Conservation (phyloP, 805 yeast species). For the Nakazawaea wyomingensis region DNA sequence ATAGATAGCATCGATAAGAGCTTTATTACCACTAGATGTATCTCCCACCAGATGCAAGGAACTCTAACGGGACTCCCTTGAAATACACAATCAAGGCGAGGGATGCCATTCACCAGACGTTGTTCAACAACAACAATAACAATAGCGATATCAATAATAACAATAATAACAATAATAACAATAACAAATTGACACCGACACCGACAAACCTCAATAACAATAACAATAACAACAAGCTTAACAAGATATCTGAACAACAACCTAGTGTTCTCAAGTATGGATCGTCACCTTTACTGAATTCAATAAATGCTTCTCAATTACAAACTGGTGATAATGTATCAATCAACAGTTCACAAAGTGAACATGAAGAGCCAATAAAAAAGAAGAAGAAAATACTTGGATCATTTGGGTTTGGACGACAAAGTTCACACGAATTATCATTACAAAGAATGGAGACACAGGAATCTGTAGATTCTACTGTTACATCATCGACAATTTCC, state of each 20-base stretch:
- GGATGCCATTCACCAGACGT: conserved; percentile 11
- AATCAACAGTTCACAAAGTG: neutral
- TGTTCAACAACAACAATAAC: conserved; percentile 5
- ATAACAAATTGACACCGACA: neutral
- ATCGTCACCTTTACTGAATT: conserved; percentile 24
- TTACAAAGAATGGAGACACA: neutral
- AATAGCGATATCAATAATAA: neutral
- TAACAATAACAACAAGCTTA: neutral
- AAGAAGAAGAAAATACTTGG: conserved; percentile 11
- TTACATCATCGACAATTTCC: neutral
- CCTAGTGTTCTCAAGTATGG: conserved; percentile 22
- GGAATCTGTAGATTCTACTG: neutral
- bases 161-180: neutral
- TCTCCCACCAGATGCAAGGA: conserved; percentile 12
- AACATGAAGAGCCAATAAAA: conserved; percentile 10
- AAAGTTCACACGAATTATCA: neutral
- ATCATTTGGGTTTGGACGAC: neutral
- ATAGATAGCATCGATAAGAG: too few relatives aligned
- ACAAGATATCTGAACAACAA: neutral
- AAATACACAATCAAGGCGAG: conserved; percentile 11
- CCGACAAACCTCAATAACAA: neutral
- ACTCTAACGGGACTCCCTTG: conserved; percentile 11
- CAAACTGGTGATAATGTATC: neutral
- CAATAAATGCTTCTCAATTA: conserved; percentile 14
- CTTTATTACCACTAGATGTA: too few relatives aligned